Evolutionary conservation across 495 filamentous ascomycete genomes (phyloP).

Genomic region (Penicillium daleae): DNA sequence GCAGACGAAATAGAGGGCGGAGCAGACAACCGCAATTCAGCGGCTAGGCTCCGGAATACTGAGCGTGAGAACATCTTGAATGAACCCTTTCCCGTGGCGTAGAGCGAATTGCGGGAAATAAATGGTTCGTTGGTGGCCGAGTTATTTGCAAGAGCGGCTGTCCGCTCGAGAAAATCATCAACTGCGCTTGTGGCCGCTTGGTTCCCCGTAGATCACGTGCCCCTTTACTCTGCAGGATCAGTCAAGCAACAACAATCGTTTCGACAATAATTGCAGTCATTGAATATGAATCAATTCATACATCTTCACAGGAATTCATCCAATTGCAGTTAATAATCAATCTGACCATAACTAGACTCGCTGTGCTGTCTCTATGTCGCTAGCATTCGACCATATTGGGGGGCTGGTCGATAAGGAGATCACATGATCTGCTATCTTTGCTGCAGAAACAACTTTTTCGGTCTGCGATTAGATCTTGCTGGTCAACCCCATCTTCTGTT

Average conservation of each 20-base stretch:
- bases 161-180: constrained; percentile 40
- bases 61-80: constrained; percentile 49
- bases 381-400: not conserved
- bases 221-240: not conserved
- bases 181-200: constrained; percentile 31
- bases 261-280: not conserved
- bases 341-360: not conserved
- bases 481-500: constrained; percentile 22
- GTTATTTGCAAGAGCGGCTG: constrained; percentile 17
- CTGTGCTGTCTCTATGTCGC: too few relatives aligned
- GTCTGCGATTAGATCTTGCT: constrained; percentile 34
- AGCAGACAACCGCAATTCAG: constrained; percentile 41
- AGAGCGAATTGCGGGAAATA: constrained; percentile 18
- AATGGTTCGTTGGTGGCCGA: constrained; percentile 19
- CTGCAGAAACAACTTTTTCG: constrained; percentile 45
- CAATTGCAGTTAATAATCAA: not conserved
- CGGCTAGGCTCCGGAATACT: constrained; percentile 38
- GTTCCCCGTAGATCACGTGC: constrained; percentile 40
- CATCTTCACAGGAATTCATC: not conserved
- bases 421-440: constrained; percentile 36
- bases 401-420: constrained; percentile 33
- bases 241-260: not conserved
- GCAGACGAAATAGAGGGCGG: constrained; percentile 39
- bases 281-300: not conserved
- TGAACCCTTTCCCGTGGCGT: constrained; percentile 13